Evolutionary conservation across 345 rosid genomes (phyloP).

Genomic region (Heritiera fomes): DNA sequence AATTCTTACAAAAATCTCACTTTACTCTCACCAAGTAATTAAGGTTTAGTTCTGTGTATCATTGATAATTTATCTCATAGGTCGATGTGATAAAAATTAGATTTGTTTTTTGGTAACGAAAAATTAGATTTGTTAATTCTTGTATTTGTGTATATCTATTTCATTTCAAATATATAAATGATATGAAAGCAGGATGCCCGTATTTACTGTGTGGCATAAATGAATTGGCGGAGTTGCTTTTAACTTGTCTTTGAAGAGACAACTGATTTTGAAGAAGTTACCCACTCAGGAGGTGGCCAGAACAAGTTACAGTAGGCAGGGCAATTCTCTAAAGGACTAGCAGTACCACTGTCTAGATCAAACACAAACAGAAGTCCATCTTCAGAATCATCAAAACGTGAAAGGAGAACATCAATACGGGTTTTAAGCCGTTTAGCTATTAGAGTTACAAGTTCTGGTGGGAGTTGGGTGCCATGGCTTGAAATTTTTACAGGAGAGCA

Average conservation of each 20-base stretch:
- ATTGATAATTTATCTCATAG: too few species aligned
- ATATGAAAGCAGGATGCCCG: neutral
- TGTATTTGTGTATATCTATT: too few species aligned
- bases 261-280: constrained; percentile 28
- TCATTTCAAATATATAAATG: too few species aligned
- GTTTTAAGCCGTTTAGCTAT: constrained; percentile 21
- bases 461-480: constrained; percentile 29
- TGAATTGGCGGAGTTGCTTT: neutral
- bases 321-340: constrained; percentile 45
- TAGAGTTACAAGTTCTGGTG: constrained; percentile 20
- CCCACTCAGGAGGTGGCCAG: constrained; percentile 86
- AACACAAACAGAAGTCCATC: constrained; percentile 42
- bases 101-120: too few species aligned
- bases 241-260: neutral
- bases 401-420: constrained; percentile 23
- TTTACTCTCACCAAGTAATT: too few species aligned
- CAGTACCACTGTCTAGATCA: constrained; percentile 54
- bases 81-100: too few species aligned
- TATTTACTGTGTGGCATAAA: neutral
- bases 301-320: constrained; percentile 59
- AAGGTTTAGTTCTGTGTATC: too few species aligned
- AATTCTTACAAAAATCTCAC: too few species aligned
- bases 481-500: neutral
- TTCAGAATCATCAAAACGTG: neutral
- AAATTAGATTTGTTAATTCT: too few species aligned